These are phyloP conservation scores for Botryotinia narcissicola DNA, from an alignment of 2,329 filamentous ascomycete genomes.

Conservation along the genomic window DNA sequence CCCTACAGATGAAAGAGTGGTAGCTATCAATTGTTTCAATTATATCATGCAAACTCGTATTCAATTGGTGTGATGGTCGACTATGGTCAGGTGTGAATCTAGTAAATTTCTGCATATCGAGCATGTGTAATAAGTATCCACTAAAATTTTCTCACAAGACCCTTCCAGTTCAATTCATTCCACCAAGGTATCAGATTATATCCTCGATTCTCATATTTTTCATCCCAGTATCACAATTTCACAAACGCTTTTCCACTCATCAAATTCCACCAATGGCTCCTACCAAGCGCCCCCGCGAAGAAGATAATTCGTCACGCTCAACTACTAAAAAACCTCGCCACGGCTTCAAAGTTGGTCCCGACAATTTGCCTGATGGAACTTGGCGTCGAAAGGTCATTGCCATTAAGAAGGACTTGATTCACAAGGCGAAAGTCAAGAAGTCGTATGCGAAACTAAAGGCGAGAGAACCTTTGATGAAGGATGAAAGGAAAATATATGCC, in stretches of 20 bases:
- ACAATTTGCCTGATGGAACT: slow-evolving; percentile 85
- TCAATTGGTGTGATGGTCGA: background rate
- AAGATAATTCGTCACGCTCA: slow-evolving; percentile 40
- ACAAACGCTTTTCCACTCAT: background rate
- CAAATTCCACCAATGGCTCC: slow-evolving; percentile 49
- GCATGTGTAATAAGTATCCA: slow-evolving; percentile 3
- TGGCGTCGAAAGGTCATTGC: slow-evolving; percentile 86
- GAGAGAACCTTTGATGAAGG: slow-evolving; percentile 28
- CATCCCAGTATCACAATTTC: background rate
- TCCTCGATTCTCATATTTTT: background rate
- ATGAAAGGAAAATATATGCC: slow-evolving; percentile 9
- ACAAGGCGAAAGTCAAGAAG: slow-evolving; percentile 92
- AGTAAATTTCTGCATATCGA: background rate
- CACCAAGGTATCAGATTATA: background rate
- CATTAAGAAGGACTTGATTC: slow-evolving; percentile 84
- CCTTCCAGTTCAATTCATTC: slow-evolving; percentile 2
- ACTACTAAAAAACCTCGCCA: slow-evolving; percentile 56
- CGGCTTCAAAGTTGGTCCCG: slow-evolving; percentile 83
- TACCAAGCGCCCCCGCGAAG: slow-evolving; percentile 53
- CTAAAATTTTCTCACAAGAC: slow-evolving; percentile 22
- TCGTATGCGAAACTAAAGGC: slow-evolving; percentile 85
- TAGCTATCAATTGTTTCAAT: background rate
- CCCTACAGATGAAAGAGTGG: background rate
- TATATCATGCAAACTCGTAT: background rate
- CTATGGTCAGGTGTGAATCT: background rate